phyloP scores from a whole-genome alignment of 805 yeast genomes.

The Saccharomycopsis olivae region DNA sequence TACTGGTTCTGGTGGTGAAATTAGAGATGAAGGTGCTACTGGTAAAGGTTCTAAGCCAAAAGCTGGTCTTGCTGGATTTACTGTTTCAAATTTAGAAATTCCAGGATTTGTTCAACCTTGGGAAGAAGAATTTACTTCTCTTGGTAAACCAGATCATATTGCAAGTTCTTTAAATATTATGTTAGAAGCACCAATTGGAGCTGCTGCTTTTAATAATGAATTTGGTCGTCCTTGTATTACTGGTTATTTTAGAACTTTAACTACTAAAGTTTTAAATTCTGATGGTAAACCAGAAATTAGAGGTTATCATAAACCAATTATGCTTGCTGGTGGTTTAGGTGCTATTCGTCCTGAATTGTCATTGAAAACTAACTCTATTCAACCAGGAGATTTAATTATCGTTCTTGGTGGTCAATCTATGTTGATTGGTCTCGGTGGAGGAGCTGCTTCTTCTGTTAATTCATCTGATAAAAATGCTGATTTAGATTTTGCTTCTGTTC shows the following conservation, averaged over 20 bases:
- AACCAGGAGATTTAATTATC: conserved; percentile 84
- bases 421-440: conserved; percentile 99
- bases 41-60: conserved; percentile 97
- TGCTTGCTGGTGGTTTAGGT: conserved; percentile 99
- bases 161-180: conserved; percentile 89
- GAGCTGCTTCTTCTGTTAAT: conserved; percentile 97
- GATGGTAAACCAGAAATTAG: conserved; percentile 64
- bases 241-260: conserved; percentile 93
- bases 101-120: conserved; percentile 87
- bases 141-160: conserved; percentile 89
- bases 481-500: conserved; percentile 96
- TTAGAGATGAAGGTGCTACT: conserved; percentile 99
- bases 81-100: conserved; percentile 82
- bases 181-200: conserved; percentile 95
- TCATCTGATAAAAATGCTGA: conserved; percentile 95
- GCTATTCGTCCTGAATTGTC: conserved; percentile 90
- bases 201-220: conserved; percentile 97
- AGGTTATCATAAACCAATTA: conserved; percentile 98
- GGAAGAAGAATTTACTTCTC: conserved; percentile 71
- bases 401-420: conserved; percentile 97
- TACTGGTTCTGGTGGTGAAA: conserved; percentile 99
- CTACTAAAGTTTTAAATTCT: conserved; percentile 59
- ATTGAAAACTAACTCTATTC: conserved; percentile 73
- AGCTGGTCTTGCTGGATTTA: conserved; percentile 90
- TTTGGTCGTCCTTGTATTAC: conserved; percentile 96